Evolutionary conservation across 805 yeast genomes (phyloP).

Genomic region (Candida odintsovae): DNA sequence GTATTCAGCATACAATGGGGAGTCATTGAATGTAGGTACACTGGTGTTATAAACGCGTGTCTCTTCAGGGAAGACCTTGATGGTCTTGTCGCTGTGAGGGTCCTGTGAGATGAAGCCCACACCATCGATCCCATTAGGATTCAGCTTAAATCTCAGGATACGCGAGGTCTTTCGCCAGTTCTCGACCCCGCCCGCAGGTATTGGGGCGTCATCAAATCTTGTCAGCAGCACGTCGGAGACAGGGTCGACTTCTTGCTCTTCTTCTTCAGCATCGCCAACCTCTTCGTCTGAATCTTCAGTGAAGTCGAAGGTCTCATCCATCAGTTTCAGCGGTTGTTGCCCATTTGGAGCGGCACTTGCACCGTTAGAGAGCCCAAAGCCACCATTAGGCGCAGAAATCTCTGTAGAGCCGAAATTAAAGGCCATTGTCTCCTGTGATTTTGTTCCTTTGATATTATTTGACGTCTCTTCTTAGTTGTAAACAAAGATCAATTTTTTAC

Average conservation of each 20-base stretch:
- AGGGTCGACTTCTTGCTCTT: constrained; percentile 21
- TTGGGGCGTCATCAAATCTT: constrained; percentile 30
- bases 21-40: constrained; percentile 33
- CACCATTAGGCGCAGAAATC: not conserved
- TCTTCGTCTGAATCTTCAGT: constrained; percentile 13
- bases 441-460: not conserved
- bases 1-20: constrained; percentile 39
- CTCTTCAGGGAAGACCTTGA: constrained; percentile 31
- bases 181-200: constrained; percentile 25
- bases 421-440: not conserved
- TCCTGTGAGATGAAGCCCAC: constrained; percentile 32
- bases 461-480: not conserved
- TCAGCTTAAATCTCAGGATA: constrained; percentile 39
- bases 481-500: not conserved
- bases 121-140: constrained; percentile 38
- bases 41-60: constrained; percentile 38
- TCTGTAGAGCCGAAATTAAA: not conserved
- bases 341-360: not conserved
- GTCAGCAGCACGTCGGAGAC: constrained; percentile 25
- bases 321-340: constrained; percentile 7
- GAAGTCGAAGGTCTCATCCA: constrained; percentile 20
- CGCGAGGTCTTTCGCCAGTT: constrained; percentile 31
- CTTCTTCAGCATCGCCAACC: constrained; percentile 16
- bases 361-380: not conserved
- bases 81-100: constrained; percentile 19